Conservation (phyloP, 306 rosid species). For the Quercus bicolor region DNA sequence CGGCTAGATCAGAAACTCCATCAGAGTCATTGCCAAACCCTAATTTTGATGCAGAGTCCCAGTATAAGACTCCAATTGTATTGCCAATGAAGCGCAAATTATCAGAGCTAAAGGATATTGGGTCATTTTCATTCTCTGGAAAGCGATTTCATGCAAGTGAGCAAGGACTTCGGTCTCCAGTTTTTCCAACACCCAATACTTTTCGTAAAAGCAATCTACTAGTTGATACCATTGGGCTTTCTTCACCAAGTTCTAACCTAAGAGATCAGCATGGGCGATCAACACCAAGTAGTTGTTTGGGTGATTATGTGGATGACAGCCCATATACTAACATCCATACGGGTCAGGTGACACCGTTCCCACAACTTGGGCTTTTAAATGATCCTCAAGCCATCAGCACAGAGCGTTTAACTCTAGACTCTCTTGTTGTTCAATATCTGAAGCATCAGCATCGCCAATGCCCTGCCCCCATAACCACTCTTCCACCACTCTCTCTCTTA, state of each 20-base stretch:
- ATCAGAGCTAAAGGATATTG: slow-evolving; percentile 66
- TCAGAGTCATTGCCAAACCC: slow-evolving; percentile 44
- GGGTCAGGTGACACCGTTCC: slow-evolving; percentile 52
- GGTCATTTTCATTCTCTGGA: slow-evolving; percentile 47
- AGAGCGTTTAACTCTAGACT: slow-evolving; percentile 80
- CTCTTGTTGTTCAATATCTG: slow-evolving; percentile 87
- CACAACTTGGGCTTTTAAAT: slow-evolving; percentile 45
- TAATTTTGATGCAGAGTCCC: slow-evolving; percentile 58
- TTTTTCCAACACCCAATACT: slow-evolving; percentile 52
- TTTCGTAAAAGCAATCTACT: slow-evolving; percentile 49
- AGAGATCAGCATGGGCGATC: slow-evolving; percentile 58
- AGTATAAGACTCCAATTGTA: slow-evolving; percentile 60
- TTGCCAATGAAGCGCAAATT: slow-evolving; percentile 73
- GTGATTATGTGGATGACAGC: slow-evolving; percentile 63
- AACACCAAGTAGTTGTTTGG: slow-evolving; percentile 19
- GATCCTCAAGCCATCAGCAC: slow-evolving; percentile 68
- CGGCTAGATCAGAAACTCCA: slow-evolving; percentile 30
- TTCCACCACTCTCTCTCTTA: slow-evolving; percentile 89
- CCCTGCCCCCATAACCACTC: slow-evolving; percentile 97
- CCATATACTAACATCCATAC: slow-evolving; percentile 40
- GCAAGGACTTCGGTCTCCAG: slow-evolving; percentile 76
- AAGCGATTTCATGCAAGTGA: slow-evolving; percentile 68
- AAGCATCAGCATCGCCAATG: slow-evolving; percentile 99
- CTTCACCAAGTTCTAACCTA: slow-evolving; percentile 46
- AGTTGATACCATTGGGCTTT: slow-evolving; percentile 54